phyloP scores from a whole-genome alignment of 176 grass and related monocot species.

The Elymus sibiricus region DNA sequence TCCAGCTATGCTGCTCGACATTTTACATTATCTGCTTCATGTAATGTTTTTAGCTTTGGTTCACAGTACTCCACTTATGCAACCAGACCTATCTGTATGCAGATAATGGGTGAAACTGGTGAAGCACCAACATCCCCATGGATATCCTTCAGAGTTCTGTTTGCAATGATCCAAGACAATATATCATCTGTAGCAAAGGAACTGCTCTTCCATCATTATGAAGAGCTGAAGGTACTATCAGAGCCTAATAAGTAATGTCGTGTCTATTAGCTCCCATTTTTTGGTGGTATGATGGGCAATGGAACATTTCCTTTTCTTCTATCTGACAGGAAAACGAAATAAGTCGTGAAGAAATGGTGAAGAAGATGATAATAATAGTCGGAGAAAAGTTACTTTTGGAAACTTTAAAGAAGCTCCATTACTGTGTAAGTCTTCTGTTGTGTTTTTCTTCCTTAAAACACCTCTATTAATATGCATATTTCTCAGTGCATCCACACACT shows the following conservation, averaged over 20 bases:
- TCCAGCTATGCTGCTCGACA: neutral
- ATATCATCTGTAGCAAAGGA: slow-evolving; percentile 60
- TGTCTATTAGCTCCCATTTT: neutral
- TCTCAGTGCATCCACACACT: neutral
- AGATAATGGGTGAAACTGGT: slow-evolving; percentile 39
- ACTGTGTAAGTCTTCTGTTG: slow-evolving; percentile 49
- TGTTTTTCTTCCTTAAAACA: neutral
- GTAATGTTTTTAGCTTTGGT: slow-evolving; percentile 11
- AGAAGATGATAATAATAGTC: slow-evolving; percentile 64
- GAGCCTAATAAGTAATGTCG: neutral
- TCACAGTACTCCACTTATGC: slow-evolving; percentile 10
- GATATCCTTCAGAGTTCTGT: slow-evolving; percentile 64
- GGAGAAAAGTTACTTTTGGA: slow-evolving; percentile 64
- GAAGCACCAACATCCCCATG: slow-evolving; percentile 66
- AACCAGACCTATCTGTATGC: slow-evolving; percentile 25
- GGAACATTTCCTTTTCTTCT: slow-evolving; percentile 14
- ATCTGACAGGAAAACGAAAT: slow-evolving; percentile 51
- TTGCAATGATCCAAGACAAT: slow-evolving; percentile 54
- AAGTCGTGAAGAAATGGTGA: slow-evolving; percentile 65
- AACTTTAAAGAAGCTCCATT: slow-evolving; percentile 54
- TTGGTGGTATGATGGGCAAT: neutral
- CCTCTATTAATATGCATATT: slow-evolving; percentile 10
- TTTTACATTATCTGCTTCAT: slow-evolving; percentile 9
- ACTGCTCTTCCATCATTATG: slow-evolving; percentile 66
- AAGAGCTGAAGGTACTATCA: slow-evolving; percentile 63